phyloP scores from a whole-genome alignment of 129 eudicot genomes.

The Oenanthe sinensis region DNA sequence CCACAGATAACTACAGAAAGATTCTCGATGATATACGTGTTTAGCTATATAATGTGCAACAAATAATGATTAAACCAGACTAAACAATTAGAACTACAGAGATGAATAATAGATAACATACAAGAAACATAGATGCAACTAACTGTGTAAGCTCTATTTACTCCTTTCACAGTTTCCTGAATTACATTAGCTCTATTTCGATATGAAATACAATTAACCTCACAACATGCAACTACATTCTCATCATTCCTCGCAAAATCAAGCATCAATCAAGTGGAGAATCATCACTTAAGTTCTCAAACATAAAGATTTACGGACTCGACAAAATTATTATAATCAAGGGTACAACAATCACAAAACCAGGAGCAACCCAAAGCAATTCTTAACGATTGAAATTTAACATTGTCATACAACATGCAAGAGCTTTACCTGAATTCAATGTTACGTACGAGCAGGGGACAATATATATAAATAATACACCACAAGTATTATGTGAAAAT shows the following conservation, averaged over 20 bases:
- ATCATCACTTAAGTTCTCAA: neutral
- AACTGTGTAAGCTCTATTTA: neutral
- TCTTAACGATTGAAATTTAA: no score
- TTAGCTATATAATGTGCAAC: slow-evolving; percentile 4
- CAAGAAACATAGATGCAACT: neutral
- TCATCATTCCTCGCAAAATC: neutral
- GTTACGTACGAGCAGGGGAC: neutral
- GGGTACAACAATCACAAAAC: neutral
- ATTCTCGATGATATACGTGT: neutral
- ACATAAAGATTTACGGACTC: no score
- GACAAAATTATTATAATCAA: neutral
- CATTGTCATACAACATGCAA: neutral
- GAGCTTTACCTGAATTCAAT: neutral
- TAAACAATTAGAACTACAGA: neutral
- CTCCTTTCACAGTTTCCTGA: neutral
- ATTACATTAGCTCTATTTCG: neutral
- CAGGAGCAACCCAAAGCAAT: no score
- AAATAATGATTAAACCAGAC: neutral
- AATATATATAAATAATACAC: neutral
- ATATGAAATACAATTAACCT: no score
- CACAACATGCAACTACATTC: no score
- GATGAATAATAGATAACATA: neutral
- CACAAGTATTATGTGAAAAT: neutral
- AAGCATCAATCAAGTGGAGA: neutral
- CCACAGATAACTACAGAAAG: neutral